Conservation (phyloP, 306 rosid species). For the Pyrus betulifolia region DNA sequence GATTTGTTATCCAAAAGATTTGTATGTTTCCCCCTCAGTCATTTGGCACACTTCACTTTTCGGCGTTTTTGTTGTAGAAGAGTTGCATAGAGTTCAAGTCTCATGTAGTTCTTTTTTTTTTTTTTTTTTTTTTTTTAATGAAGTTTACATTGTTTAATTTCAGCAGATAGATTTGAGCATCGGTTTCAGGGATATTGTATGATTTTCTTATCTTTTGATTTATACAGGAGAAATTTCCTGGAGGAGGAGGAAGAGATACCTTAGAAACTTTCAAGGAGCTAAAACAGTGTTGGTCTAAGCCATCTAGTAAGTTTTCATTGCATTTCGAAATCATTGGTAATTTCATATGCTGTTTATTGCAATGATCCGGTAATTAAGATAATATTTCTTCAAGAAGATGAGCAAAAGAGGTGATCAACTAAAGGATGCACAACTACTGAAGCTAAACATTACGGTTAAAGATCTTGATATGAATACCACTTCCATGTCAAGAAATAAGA, state of each 20-base stretch:
- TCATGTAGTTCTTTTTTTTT: neutral
- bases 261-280: slow-evolving; percentile 48
- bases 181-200: neutral
- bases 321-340: slow-evolving; percentile 3
- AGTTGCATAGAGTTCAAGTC: neutral
- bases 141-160: slow-evolving; percentile 2
- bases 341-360: neutral
- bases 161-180: neutral
- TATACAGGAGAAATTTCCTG: slow-evolving; percentile 67
- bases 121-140: neutral
- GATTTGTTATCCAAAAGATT: neutral
- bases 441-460: neutral
- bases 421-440: neutral
- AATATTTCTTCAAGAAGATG: slow-evolving; percentile 49
- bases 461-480: neutral
- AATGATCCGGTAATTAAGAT: slow-evolving; percentile 21
- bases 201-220: slow-evolving; percentile 6
- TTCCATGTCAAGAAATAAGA: neutral
- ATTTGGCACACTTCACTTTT: neutral
- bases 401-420: slow-evolving; percentile 4
- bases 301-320: slow-evolving; percentile 42
- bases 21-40: neutral
- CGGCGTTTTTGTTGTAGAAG: neutral
- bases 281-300: slow-evolving; percentile 81
- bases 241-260: slow-evolving; percentile 39